A percentile compares a stretch with the other conserved stretches of the same genome.
Conservation (phyloP, 805 yeast genomes). For the Spathaspora arborariae region DNA sequence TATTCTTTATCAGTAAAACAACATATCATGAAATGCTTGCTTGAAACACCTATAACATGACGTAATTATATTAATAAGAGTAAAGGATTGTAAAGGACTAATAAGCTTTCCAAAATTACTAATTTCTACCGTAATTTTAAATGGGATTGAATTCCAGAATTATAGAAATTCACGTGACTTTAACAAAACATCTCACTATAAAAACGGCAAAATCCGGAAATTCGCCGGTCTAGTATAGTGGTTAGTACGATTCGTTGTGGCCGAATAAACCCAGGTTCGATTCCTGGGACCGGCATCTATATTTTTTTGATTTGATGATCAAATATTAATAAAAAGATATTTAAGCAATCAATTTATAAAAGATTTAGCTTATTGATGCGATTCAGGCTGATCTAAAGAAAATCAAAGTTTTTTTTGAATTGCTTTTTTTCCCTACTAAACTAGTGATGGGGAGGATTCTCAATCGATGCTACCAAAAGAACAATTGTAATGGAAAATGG, state of each 20-base stretch:
- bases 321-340: neutral
- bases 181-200: neutral
- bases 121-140: no score
- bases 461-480: neutral
- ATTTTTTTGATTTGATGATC: neutral
- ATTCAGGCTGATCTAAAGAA: neutral
- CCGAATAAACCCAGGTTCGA: conserved; percentile 50
- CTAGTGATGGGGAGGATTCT: neutral
- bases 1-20: no score
- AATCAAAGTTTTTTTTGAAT: neutral
- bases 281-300: conserved; percentile 51
- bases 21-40: no score
- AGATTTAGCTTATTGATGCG: neutral
- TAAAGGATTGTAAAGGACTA: no score
- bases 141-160: no score
- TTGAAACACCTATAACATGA: no score
- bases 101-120: no score
- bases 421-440: neutral
- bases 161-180: neutral
- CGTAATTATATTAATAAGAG: no score
- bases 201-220: neutral
- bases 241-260: conserved; percentile 49
- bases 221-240: conserved; percentile 47
- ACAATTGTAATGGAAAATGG: neutral
- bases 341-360: neutral